Percentiles rank a stretch among this genome's conserved stretches.
Conservation (phyloP, 1,284 basidiomycete genomes). For the Mycosarcoma mackinlayi region DNA sequence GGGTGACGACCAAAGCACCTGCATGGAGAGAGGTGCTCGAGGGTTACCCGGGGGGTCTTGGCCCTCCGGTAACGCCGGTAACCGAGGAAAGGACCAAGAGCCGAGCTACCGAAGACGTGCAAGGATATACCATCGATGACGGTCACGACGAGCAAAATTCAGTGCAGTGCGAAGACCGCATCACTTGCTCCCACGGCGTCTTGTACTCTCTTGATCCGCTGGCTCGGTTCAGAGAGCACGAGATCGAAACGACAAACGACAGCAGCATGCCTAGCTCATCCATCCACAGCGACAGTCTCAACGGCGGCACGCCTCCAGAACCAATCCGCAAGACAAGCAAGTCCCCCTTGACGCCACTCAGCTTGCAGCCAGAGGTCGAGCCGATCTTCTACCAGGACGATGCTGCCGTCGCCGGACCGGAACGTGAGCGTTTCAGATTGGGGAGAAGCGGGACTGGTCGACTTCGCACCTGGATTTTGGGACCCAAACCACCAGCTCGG, state of each 20-base stretch:
- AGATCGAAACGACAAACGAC: constrained; percentile 21
- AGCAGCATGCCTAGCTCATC: constrained; percentile 7
- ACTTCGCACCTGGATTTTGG: constrained; percentile 26
- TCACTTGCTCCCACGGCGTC: constrained; percentile 19
- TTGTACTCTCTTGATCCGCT: constrained; percentile 25
- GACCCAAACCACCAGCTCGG: constrained; percentile 34
- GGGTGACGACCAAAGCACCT: constrained; percentile 31
- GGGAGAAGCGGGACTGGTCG: neutral
- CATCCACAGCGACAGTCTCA: constrained; percentile 9
- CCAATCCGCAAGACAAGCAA: constrained; percentile 15
- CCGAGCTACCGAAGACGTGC: constrained; percentile 4
- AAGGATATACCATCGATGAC: constrained; percentile 33
- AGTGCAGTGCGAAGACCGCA: neutral
- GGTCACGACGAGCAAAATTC: neutral
- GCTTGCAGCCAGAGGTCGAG: constrained; percentile 22
- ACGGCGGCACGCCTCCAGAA: constrained; percentile 1
- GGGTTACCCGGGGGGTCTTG: constrained; percentile 22
- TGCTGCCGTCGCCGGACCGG: neutral
- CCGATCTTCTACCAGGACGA: constrained; percentile 18
- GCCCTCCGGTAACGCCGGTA: constrained; percentile 4
- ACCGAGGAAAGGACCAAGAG: no score
- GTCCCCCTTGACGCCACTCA: constrained; percentile 19
- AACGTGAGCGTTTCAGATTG: neutral
- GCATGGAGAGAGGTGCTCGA: constrained; percentile 39
- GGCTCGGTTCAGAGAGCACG: neutral